Conservation (phyloP, 768 basidiomycete genomes). For the Cytidiella melzeri region DNA sequence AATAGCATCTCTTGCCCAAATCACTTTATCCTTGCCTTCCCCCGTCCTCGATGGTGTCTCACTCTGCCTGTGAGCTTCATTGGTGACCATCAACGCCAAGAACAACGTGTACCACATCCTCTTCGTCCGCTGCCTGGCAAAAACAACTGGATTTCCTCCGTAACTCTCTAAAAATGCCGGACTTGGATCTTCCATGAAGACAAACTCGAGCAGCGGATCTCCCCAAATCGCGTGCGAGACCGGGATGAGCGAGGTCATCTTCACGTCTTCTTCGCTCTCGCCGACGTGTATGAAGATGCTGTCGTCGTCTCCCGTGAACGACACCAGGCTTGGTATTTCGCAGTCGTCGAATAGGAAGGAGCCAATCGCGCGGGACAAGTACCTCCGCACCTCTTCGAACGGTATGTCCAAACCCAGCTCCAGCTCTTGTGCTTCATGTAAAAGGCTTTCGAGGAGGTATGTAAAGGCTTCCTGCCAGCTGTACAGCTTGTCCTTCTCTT, state of each 20-base stretch:
- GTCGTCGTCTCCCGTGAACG: slow-evolving; percentile 54
- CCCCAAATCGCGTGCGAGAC: slow-evolving; percentile 61
- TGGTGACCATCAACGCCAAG: slow-evolving; percentile 46
- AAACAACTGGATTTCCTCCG: slow-evolving; percentile 44
- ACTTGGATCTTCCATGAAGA: slow-evolving; percentile 46
- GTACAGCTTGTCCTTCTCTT: slow-evolving; percentile 34
- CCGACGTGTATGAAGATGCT: slow-evolving; percentile 47
- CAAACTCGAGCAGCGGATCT: slow-evolving; percentile 66
- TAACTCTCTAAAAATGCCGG: slow-evolving; percentile 59
- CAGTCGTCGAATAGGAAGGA: slow-evolving; percentile 75
- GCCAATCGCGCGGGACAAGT: slow-evolving; percentile 64
- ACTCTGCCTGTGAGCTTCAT: slow-evolving; percentile 24
- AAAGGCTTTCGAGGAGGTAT: slow-evolving; percentile 45
- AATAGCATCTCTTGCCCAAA: slow-evolving; percentile 28
- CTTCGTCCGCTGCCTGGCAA: slow-evolving; percentile 69
- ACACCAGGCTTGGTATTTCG: slow-evolving; percentile 61
- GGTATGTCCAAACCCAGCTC: slow-evolving; percentile 14
- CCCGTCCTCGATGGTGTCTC: slow-evolving; percentile 16
- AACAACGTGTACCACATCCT: slow-evolving; percentile 72
- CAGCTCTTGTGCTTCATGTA: slow-evolving; percentile 36
- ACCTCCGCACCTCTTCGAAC: slow-evolving; percentile 28
- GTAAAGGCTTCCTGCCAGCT: slow-evolving; percentile 78
- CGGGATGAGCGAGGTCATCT: slow-evolving; percentile 35
- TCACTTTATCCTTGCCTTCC: slow-evolving; percentile 34
- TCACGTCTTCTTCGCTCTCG: slow-evolving; percentile 21